Conservation (phyloP, 306 rosid genomes). For the Quercus cerris region DNA sequence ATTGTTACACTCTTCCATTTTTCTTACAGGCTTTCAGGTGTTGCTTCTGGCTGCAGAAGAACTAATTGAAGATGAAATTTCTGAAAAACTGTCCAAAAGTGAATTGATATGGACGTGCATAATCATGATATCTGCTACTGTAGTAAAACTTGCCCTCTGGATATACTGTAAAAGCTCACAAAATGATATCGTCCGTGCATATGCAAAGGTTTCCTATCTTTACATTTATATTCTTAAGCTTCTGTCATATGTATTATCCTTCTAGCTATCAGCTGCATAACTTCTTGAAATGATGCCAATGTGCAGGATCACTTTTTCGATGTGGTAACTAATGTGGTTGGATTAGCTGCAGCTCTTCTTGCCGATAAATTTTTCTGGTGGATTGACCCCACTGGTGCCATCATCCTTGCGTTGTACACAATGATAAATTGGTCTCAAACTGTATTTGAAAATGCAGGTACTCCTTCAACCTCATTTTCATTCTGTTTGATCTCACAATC, state of each 20-base stretch:
- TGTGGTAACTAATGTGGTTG: slow-evolving; percentile 85
- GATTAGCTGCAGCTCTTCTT: slow-evolving; percentile 81
- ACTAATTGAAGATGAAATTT: slow-evolving; percentile 36
- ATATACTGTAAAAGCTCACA: slow-evolving; percentile 75
- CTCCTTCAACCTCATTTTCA: background rate
- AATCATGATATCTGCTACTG: slow-evolving; percentile 76
- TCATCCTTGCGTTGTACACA: slow-evolving; percentile 84
- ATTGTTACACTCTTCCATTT: background rate
- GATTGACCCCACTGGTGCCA: slow-evolving; percentile 93
- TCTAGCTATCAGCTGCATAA: background rate
- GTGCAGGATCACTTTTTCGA: slow-evolving; percentile 95
- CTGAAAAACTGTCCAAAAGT: slow-evolving; percentile 48
- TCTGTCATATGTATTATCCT: background rate
- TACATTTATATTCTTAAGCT: background rate
- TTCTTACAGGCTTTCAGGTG: slow-evolving; percentile 77
- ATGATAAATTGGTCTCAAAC: slow-evolving; percentile 88
- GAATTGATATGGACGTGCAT: slow-evolving; percentile 65
- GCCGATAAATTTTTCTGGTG: slow-evolving; percentile 87
- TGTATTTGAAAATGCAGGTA: slow-evolving; percentile 92
- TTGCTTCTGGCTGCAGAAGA: slow-evolving; percentile 66
- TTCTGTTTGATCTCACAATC: background rate
- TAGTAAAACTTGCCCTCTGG: slow-evolving; percentile 84
- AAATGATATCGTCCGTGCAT: slow-evolving; percentile 86
- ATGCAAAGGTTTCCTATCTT: slow-evolving; percentile 56
- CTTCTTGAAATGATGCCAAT: slow-evolving; percentile 2